These are phyloP conservation scores for Areca catechu DNA, from an alignment of 176 grass and related monocot genomes.

Conservation along the genomic window DNA sequence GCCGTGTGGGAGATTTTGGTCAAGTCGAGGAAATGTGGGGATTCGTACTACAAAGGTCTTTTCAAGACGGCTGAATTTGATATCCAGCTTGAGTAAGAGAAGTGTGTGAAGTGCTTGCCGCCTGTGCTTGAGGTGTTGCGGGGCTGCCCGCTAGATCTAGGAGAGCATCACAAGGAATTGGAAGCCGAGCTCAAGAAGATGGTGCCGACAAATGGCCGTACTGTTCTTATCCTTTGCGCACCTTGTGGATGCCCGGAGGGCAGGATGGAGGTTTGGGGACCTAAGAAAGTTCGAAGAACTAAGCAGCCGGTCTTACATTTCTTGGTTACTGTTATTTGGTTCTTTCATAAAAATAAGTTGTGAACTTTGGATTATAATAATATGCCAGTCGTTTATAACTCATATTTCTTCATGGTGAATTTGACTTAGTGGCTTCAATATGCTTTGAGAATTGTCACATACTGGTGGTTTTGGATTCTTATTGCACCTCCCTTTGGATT, in stretches of 20 bases:
- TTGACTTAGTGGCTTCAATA: too few species aligned
- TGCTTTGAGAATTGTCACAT: too few species aligned
- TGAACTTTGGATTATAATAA: too few species aligned
- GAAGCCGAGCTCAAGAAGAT: constrained; percentile 93
- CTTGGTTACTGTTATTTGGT: constrained; percentile 6
- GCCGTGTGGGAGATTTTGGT: constrained; percentile 57
- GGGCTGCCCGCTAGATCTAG: constrained; percentile 43
- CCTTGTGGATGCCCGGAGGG: constrained; percentile 78
- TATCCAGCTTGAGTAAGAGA: constrained; percentile 90
- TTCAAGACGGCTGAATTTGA: constrained; percentile 88
- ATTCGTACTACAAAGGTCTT: constrained; percentile 68
- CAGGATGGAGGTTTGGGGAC: constrained; percentile 92
- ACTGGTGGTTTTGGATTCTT: too few species aligned
- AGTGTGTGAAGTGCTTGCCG: constrained; percentile 58
- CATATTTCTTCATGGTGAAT: neutral
- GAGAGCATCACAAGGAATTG: constrained; percentile 57
- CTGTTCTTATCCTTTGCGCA: constrained; percentile 74
- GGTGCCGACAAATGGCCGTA: constrained; percentile 89
- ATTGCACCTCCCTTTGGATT: too few species aligned
- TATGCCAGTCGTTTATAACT: neutral
- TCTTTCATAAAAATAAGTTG: constrained; percentile 17
- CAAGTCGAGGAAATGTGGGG: constrained; percentile 86
- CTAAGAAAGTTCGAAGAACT: constrained; percentile 78
- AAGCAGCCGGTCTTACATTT: constrained; percentile 29
- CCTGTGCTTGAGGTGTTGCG: constrained; percentile 45